Evolutionary conservation across 2,329 filamentous ascomycete genomes (phyloP).

Genomic region (Colletotrichum camelliae): DNA sequence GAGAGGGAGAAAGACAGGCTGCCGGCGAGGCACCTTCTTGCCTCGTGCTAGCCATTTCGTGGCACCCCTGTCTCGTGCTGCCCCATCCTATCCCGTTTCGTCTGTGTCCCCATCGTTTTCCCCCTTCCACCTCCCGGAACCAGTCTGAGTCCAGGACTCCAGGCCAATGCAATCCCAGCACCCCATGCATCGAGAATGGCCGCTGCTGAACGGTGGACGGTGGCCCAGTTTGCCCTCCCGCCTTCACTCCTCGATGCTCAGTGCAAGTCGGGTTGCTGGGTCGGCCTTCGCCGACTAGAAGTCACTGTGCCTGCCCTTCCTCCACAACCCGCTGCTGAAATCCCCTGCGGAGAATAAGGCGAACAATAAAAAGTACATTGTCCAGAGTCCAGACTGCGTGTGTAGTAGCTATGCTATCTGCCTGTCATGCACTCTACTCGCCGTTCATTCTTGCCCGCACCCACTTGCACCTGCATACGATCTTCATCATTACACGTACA

Average conservation of each 20-base stretch:
- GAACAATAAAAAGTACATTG: not conserved
- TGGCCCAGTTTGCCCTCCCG: not conserved
- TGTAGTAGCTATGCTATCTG: not conserved
- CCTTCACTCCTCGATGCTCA: not conserved
- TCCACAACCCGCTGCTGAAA: not conserved
- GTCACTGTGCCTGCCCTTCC: not conserved
- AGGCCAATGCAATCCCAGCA: not conserved
- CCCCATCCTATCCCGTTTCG: constrained; percentile 11
- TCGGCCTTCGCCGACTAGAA: not conserved
- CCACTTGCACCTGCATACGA: not conserved
- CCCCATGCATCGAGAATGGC: not conserved
- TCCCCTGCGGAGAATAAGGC: not conserved
- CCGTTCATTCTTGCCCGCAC: not conserved
- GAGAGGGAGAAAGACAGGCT: not conserved
- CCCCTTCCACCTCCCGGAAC: not conserved
- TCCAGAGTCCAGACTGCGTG: not conserved
- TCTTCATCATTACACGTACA: constrained; percentile 9
- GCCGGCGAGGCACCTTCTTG: constrained; percentile 16
- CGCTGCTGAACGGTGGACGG: not conserved
- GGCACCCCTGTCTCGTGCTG: not conserved
- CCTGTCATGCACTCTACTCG: constrained; percentile 6
- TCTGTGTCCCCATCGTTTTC: not conserved
- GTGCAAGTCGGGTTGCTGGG: not conserved
- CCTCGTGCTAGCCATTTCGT: constrained; percentile 14
- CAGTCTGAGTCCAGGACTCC: not conserved